These are phyloP conservation scores for Pyrenophora teres DNA, from an alignment of 2,329 filamentous ascomycete species.

Conservation along the genomic window DNA sequence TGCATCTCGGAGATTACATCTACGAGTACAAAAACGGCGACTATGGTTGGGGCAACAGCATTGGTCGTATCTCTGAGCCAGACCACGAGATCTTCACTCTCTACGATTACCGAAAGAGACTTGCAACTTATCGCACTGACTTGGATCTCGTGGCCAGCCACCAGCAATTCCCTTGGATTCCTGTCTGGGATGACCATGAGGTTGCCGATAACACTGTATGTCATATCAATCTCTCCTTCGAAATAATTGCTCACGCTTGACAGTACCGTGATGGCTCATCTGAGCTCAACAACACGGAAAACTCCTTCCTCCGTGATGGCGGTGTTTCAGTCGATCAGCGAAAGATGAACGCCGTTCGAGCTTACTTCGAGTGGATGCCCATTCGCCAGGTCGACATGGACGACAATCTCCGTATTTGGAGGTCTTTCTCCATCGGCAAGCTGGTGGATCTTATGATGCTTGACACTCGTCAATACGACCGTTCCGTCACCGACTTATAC, in stretches of 20 bases:
- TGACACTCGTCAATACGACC: constrained; percentile 52
- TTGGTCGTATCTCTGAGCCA: constrained; percentile 41
- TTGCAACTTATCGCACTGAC: constrained; percentile 50
- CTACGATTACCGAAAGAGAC: constrained; percentile 53
- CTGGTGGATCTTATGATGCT: constrained; percentile 51
- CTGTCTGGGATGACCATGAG: constrained; percentile 54
- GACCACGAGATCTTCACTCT: constrained; percentile 48
- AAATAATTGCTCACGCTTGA: background rate
- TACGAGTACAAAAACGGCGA: constrained; percentile 49
- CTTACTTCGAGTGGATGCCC: constrained; percentile 54
- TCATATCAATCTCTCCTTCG: background rate
- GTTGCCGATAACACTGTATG: constrained; percentile 46
- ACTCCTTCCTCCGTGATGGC: constrained; percentile 47
- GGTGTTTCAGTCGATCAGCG: constrained; percentile 51
- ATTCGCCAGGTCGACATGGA: constrained; percentile 52
- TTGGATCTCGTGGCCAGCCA: constrained; percentile 47
- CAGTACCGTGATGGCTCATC: constrained; percentile 48
- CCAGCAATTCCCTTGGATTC: constrained; percentile 51
- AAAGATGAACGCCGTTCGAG: constrained; percentile 54
- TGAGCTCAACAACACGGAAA: constrained; percentile 51
- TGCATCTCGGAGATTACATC: constrained; percentile 52
- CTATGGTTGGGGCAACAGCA: constrained; percentile 43
- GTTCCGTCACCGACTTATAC: constrained; percentile 51
- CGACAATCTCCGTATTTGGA: constrained; percentile 50
- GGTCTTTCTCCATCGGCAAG: constrained; percentile 50